Evolutionary conservation across 208 protist species (phyloP).

Genomic region (Wallacemonas collosoma): DNA sequence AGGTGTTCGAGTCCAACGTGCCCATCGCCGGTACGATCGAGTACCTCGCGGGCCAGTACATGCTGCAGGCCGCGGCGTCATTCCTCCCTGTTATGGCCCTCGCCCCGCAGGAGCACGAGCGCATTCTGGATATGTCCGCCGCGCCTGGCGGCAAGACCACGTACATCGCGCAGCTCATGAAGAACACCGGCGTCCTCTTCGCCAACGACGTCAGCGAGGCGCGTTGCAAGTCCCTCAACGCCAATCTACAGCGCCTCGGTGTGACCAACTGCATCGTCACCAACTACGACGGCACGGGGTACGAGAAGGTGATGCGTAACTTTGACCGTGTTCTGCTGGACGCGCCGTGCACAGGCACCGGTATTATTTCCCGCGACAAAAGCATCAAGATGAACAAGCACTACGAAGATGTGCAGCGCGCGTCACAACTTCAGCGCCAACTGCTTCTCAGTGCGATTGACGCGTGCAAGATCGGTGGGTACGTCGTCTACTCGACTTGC

Average conservation of each 20-base stretch:
- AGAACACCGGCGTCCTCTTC: constrained; percentile 98
- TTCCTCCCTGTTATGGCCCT: constrained; percentile 99
- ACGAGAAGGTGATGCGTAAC: constrained; percentile 88
- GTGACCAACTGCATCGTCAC: constrained; percentile 94
- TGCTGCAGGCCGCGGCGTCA: constrained; percentile 98
- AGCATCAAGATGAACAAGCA: constrained; percentile 95
- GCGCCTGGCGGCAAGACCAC: constrained; percentile 99
- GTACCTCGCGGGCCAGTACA: constrained; percentile 99
- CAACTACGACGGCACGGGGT: constrained; percentile 95
- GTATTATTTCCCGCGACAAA: constrained; percentile 98
- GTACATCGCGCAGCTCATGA: constrained; percentile 98
- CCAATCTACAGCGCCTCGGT: constrained; percentile 97
- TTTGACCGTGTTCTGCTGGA: constrained; percentile 96
- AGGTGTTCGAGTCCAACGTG: constrained; percentile 98
- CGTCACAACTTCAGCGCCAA: constrained; percentile 95
- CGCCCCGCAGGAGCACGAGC: constrained; percentile 93
- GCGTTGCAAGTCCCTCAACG: constrained; percentile 95
- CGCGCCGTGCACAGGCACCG: constrained; percentile 98
- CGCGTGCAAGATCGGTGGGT: constrained; percentile 93
- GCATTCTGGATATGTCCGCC: constrained; percentile 98
- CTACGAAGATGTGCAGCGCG: constrained; percentile 91
- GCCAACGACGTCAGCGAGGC: constrained; percentile 98
- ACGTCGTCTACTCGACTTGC: constrained; percentile 99
- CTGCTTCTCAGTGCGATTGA: constrained; percentile 98
- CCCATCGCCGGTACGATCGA: constrained; percentile 98